phyloP scores from a whole-genome alignment of 2,329 filamentous ascomycete species.

The Amauroascus niger region DNA sequence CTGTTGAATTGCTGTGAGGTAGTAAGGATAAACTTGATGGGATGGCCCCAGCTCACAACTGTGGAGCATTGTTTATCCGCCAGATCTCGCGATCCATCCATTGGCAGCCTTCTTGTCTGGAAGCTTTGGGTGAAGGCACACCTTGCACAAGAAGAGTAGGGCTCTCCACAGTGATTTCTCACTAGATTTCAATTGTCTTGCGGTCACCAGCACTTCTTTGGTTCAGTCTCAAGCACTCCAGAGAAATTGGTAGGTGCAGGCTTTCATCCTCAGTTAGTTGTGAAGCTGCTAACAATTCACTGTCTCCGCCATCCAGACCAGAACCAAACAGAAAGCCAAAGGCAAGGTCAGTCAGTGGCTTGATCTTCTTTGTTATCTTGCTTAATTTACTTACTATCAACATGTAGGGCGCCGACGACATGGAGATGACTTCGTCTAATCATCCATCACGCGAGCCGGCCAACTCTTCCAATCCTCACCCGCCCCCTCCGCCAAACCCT shows the following conservation, averaged over 20 bases:
- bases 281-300: background rate
- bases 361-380: background rate
- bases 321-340: background rate
- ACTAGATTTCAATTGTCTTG: background rate
- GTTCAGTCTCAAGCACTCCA: background rate
- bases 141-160: background rate
- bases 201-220: background rate
- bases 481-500: constrained; percentile 44
- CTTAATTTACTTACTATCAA: background rate
- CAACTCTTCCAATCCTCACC: constrained; percentile 20
- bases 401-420: constrained; percentile 10
- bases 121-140: background rate
- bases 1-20: no score
- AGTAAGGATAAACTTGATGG: no score
- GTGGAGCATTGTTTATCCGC: constrained; percentile 10
- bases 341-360: background rate
- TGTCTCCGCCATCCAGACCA: background rate
- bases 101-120: no score
- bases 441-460: background rate
- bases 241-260: background rate
- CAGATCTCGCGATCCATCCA: background rate
- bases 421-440: constrained; percentile 21
- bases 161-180: no score
- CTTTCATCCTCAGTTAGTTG: no score
- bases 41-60: no score